phyloP scores from a whole-genome alignment of 805 yeast genomes.

The Sugiyamaella lignohabitans region DNA sequence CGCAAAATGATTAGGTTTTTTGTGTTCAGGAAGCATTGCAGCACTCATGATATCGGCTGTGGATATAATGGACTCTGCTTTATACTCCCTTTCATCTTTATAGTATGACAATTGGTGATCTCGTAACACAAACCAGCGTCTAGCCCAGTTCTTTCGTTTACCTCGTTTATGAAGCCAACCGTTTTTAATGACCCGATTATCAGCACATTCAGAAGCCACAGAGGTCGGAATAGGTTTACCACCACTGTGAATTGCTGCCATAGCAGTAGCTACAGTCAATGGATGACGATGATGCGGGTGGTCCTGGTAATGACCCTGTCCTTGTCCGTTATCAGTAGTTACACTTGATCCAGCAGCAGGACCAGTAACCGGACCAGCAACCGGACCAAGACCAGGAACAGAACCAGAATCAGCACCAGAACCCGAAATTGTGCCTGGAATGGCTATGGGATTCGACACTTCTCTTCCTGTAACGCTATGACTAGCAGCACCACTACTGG shows the following conservation, averaged over 20 bases:
- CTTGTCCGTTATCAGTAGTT: too few species aligned
- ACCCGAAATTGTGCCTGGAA: background rate
- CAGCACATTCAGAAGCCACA: background rate
- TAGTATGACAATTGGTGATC: constrained; percentile 28
- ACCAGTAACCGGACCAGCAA: background rate
- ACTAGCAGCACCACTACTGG: background rate
- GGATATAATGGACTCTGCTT: constrained; percentile 27
- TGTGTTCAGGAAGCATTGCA: constrained; percentile 24
- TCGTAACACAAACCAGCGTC: constrained; percentile 34
- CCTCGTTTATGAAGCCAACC: constrained; percentile 30
- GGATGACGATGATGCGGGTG: too few species aligned
- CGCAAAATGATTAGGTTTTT: constrained; percentile 25
- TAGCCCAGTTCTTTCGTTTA: constrained; percentile 26
- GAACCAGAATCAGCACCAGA: background rate
- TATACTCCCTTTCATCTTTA: constrained; percentile 33
- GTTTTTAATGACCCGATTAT: constrained; percentile 17
- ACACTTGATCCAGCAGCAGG: too few species aligned
- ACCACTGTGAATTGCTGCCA: too few species aligned
- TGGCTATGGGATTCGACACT: background rate
- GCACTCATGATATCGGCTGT: constrained; percentile 31
- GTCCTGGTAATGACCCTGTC: too few species aligned
- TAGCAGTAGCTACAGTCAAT: too few species aligned
- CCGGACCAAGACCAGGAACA: too few species aligned
- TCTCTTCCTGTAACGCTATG: too few species aligned
- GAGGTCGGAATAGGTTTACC: background rate